Percentiles rank a stretch among this genome's conserved stretches.
Conservation (phyloP, 2,329 filamentous ascomycete species). For the Sporothrix pseudoabietina region DNA sequence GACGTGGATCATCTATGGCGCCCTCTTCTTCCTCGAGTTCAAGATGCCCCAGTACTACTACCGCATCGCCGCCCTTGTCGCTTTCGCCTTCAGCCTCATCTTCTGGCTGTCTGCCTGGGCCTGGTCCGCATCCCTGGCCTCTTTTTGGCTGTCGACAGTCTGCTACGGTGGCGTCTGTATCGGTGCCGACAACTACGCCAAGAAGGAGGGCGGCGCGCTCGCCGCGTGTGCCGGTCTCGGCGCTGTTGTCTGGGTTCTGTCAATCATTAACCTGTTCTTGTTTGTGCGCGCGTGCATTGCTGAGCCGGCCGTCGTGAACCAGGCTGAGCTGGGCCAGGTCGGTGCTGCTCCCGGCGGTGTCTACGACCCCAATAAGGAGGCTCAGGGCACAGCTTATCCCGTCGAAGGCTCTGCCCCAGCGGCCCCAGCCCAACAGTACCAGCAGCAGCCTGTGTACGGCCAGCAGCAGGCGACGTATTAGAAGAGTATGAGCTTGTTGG, state of each 20-base stretch:
- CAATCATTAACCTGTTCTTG: constrained; percentile 42
- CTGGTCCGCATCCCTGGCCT: constrained; percentile 31
- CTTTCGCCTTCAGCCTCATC: constrained; percentile 45
- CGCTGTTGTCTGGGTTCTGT: constrained; percentile 44
- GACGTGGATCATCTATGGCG: constrained; percentile 48
- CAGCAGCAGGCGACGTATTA: constrained; percentile 25
- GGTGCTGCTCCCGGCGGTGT: background rate
- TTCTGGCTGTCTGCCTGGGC: constrained; percentile 42
- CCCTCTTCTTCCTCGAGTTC: constrained; percentile 44
- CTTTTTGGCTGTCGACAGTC: constrained; percentile 45
- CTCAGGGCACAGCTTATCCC: constrained; percentile 7
- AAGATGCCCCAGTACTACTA: constrained; percentile 45
- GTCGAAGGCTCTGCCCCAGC: background rate
- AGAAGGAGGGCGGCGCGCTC: constrained; percentile 41
- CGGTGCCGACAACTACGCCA: constrained; percentile 30
- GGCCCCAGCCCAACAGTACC: constrained; percentile 1
- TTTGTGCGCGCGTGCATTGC: constrained; percentile 29
- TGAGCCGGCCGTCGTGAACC: constrained; percentile 15
- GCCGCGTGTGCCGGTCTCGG: constrained; percentile 46
- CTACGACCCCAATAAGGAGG: constrained; percentile 23
- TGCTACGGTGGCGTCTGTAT: constrained; percentile 39
- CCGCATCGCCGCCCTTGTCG: constrained; percentile 44
- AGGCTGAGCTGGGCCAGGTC: constrained; percentile 33
- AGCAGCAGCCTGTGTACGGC: constrained; percentile 28
- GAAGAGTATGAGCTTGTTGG: background rate